Evolutionary conservation across 164 flowering plant genomes (phyloP), one percentile per base, ranked within the genome.

Genomic region (Magnolia changhungtana): DNA sequence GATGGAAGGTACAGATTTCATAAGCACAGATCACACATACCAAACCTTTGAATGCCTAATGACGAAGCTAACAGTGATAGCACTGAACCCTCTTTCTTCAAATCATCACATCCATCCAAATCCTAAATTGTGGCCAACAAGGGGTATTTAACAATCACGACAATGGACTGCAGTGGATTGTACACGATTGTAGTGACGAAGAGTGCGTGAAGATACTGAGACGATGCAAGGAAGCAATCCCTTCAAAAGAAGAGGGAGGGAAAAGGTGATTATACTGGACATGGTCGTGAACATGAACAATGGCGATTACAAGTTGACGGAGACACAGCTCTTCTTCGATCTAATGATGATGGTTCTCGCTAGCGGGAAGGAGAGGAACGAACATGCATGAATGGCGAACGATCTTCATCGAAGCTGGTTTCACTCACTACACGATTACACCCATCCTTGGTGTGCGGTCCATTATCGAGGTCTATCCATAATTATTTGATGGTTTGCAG

Each of bases 211-310:
- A 79, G 78, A 81, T 86, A 78, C 67, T 85, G 72, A 84, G 76
- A 79, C 76, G 63, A 55, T 83, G 88, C 83, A 85, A 69, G 74
- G 80, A 85, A 73, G 87, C 90, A 2, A 83, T 87, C 58, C 29
- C 78, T 5, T 24, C 61, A 11, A 23, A 6, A 3, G 50, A 58
- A 4, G 67, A 76, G 50, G 80, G 82, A 79, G 87, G 91, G 29
- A 87, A n/a, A n/a, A 86, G 70, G 87, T 87, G 67, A 80, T 88
- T 1, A 81, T 88, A 21, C 80, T 85, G 45, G 91, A 87, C 27
- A 73, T 82, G 4, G 87, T 87, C 27, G 68, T 84, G 50, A 67
- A 79, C 0, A 72, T 6, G 4, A 24, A 9, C 2, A 11, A 61
- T 1, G 75, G 7, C 20, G 16, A 73, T 11, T 51, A 23, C 50